A percentile compares a stretch with the other conserved stretches of the same genome.
phyloP scores from a whole-genome alignment of 2,329 filamentous ascomycete species.

The Pseudovirgaria hyperparasitica region DNA sequence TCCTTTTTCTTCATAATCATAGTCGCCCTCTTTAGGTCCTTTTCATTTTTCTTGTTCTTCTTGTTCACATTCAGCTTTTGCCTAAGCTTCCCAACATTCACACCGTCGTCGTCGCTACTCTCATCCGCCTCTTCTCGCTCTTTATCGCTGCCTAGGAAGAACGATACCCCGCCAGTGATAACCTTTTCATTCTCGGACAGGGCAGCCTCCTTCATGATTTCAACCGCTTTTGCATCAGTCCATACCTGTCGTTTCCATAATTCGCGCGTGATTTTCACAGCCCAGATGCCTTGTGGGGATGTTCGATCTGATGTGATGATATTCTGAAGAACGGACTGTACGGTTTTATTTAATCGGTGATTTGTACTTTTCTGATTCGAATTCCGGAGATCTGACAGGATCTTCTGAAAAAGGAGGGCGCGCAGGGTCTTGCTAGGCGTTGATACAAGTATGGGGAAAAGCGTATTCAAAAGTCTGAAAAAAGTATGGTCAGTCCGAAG shows the following conservation, averaged over 20 bases:
- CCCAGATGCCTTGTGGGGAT: conserved; percentile 84
- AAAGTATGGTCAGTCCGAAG: conserved; percentile 1
- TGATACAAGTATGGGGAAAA: conserved; percentile 90
- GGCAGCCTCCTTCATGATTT: conserved; percentile 92
- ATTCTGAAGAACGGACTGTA: conserved; percentile 89
- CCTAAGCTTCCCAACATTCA: conserved; percentile 69
- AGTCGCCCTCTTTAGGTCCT: conserved; percentile 66
- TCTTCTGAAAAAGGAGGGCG: conserved; percentile 74
- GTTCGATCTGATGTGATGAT: conserved; percentile 74
- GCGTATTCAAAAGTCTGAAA: conserved; percentile 58
- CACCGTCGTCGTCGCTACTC: conserved; percentile 63
- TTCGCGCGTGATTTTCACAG: conserved; percentile 87
- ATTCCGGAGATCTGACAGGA: conserved; percentile 77
- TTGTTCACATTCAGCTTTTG: conserved; percentile 91
- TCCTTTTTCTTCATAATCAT: conserved; percentile 69
- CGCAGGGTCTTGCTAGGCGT: conserved; percentile 85
- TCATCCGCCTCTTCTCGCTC: conserved; percentile 79
- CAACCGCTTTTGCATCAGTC: conserved; percentile 89
- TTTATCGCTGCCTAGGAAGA: conserved; percentile 93
- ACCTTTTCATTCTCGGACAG: conserved; percentile 90
- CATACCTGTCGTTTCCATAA: conserved; percentile 95
- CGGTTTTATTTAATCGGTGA: conserved; percentile 82
- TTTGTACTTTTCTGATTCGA: conserved; percentile 81
- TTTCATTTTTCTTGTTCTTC: conserved; percentile 80
- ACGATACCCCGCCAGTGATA: conserved; percentile 71